Conservation (phyloP, 768 basidiomycete species). For the Trametes villosa region DNA sequence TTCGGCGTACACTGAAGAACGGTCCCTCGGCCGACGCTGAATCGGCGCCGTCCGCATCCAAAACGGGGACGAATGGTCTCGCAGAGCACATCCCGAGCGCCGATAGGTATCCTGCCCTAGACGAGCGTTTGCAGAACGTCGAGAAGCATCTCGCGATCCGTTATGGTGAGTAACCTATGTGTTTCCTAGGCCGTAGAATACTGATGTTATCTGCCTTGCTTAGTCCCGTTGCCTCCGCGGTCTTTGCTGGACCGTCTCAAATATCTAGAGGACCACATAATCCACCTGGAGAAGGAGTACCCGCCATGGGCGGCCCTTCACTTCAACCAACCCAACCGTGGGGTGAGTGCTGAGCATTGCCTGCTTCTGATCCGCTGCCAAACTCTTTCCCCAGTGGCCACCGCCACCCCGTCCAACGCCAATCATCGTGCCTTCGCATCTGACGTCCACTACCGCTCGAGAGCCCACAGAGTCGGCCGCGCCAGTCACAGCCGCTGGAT, state of each 20-base stretch:
- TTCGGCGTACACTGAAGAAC: conserved; percentile 60
- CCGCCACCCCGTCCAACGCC: conserved; percentile 80
- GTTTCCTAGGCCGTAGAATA: background rate
- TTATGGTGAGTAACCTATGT: conserved; percentile 55
- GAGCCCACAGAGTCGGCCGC: background rate
- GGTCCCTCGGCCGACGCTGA: background rate
- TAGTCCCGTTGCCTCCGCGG: conserved; percentile 74
- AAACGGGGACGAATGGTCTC: background rate
- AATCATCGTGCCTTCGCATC: conserved; percentile 74
- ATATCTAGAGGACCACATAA: conserved; percentile 77
- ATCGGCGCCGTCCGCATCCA: background rate
- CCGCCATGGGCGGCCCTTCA: conserved; percentile 90
- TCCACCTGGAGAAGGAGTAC: conserved; percentile 78
- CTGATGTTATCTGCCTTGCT: background rate
- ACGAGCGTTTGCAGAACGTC: conserved; percentile 66
- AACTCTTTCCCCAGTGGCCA: conserved; percentile 63
- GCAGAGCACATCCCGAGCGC: conserved; percentile 37
- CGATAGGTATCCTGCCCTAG: conserved; percentile 58
- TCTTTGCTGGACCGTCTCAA: conserved; percentile 67
- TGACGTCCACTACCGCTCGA: conserved; percentile 40
- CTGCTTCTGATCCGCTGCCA: background rate
- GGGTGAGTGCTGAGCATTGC: conserved; percentile 62
- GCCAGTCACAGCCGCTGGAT: background rate
- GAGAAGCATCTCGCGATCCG: conserved; percentile 75
- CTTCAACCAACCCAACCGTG: conserved; percentile 83